phyloP scores from a whole-genome alignment of 768 basidiomycete species.

The Russula earlei region DNA sequence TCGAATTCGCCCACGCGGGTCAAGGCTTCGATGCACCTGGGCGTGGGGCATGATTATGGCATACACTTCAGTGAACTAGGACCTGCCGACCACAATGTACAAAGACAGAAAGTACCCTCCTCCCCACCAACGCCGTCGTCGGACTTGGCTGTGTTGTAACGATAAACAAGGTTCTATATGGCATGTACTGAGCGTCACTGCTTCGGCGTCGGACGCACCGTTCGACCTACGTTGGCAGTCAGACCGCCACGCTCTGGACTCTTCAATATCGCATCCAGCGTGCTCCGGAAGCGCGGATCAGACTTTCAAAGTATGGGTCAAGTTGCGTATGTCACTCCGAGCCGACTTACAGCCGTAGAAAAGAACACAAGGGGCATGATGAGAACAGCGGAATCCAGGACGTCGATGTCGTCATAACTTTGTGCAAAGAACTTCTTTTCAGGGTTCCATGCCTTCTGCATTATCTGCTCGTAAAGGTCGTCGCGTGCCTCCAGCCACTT shows the following conservation, averaged over 20 bases:
- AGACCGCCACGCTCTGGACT: slow-evolving; percentile 86
- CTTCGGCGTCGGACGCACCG: neutral
- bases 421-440: slow-evolving; percentile 68
- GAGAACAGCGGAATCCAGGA: slow-evolving; percentile 79
- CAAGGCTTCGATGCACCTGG: slow-evolving; percentile 80
- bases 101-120: slow-evolving; percentile 90
- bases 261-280: slow-evolving; percentile 73
- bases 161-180: slow-evolving; percentile 70
- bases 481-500: slow-evolving; percentile 76
- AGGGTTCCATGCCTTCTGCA: slow-evolving; percentile 79
- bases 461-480: slow-evolving; percentile 85
- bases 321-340: neutral
- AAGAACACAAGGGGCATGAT: slow-evolving; percentile 95
- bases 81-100: slow-evolving; percentile 56
- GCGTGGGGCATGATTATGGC: neutral
- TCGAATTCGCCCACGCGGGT: slow-evolving; percentile 82
- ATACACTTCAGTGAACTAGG: neutral
- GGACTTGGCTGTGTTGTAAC: slow-evolving; percentile 79
- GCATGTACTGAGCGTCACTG: slow-evolving; percentile 10
- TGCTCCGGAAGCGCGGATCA: slow-evolving; percentile 83
- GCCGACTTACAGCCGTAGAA: slow-evolving; percentile 55
- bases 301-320: slow-evolving; percentile 34
- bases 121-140: slow-evolving; percentile 94
- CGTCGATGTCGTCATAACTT: slow-evolving; percentile 77
- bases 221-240: slow-evolving; percentile 63